These are phyloP conservation scores for Silene coronaria DNA, from an alignment of 179 eudicot genomes.

Conservation along the genomic window DNA sequence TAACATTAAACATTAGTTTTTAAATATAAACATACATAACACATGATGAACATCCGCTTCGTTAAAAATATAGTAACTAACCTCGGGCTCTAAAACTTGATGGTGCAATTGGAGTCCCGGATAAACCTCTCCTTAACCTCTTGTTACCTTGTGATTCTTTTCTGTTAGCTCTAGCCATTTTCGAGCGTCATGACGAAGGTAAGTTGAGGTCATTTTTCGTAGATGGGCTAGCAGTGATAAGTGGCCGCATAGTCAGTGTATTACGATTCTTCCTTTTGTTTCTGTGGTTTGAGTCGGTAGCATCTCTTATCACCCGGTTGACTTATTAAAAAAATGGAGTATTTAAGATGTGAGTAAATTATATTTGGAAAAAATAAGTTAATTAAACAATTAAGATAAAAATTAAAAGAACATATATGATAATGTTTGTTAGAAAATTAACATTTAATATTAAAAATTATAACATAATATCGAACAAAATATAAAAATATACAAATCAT, in stretches of 20 bases:
- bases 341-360: not conserved
- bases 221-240: not conserved
- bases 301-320: not conserved
- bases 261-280: not conserved
- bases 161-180: not conserved
- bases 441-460: no score
- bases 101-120: not conserved
- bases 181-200: not conserved
- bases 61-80: not conserved
- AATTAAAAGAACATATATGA: no score
- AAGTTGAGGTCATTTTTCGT: not conserved
- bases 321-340: not conserved
- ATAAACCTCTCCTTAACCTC: not conserved
- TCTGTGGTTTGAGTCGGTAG: not conserved
- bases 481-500: no score
- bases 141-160: not conserved
- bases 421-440: no score
- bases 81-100: not conserved
- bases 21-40: no score
- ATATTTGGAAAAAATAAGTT: no score
- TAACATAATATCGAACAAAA: no score
- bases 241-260: not conserved
- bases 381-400: no score
- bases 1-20: no score
- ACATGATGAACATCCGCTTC: not conserved